phyloP scores from a whole-genome alignment of 345 rosid genomes.

The Pelargonium nanum region DNA sequence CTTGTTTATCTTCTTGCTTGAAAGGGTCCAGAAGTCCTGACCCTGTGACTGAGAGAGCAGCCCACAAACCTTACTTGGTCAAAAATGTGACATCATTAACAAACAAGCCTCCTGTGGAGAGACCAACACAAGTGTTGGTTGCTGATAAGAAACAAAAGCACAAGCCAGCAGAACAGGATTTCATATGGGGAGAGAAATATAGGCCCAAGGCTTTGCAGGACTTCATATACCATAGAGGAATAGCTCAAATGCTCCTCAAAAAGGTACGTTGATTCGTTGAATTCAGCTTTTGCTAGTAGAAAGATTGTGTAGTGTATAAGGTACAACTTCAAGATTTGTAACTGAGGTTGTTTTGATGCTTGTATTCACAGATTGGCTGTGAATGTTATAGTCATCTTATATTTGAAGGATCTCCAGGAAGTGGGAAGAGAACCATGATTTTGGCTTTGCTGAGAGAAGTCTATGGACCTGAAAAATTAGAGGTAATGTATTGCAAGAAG shows the following conservation, averaged over 20 bases:
- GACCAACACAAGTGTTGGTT: neutral
- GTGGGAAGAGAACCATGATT: slow-evolving; percentile 16
- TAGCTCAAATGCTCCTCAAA: slow-evolving; percentile 3
- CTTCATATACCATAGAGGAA: slow-evolving; percentile 13
- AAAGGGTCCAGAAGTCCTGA: neutral
- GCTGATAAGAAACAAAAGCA: neutral
- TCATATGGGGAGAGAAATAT: slow-evolving; percentile 9
- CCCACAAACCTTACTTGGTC: neutral
- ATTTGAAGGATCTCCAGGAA: slow-evolving; percentile 16
- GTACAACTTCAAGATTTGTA: neutral
- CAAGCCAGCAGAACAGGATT: neutral
- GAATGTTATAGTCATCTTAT: slow-evolving; percentile 3
- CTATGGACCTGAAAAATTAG: neutral
- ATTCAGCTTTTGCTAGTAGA: neutral
- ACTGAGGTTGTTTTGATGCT: neutral
- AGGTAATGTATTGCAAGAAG: neutral
- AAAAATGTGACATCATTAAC: neutral
- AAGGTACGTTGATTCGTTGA: neutral
- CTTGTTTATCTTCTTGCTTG: too few species aligned
- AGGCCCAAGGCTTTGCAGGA: slow-evolving; percentile 9
- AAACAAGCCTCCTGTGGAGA: neutral
- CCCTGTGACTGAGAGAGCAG: neutral
- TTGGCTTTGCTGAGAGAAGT: slow-evolving; percentile 8
- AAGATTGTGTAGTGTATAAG: neutral
- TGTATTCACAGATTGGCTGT: slow-evolving; percentile 6